Conservation (phyloP, 1,284 basidiomycete species). For the Microbotryomycetes sp. region DNA sequence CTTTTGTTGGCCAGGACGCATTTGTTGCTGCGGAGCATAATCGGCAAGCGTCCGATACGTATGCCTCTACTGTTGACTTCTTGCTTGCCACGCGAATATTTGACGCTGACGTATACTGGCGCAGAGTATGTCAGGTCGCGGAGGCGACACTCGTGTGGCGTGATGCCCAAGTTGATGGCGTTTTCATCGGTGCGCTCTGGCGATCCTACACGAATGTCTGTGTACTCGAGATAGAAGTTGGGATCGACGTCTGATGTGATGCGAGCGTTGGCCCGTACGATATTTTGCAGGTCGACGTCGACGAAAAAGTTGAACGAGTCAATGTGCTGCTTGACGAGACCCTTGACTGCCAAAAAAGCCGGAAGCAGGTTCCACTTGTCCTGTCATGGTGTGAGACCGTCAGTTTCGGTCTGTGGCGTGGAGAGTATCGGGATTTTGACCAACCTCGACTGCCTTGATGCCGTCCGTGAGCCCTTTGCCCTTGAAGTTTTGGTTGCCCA, state of each 20-base stretch:
- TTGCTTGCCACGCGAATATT: constrained; percentile 87
- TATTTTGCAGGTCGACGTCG: constrained; percentile 93
- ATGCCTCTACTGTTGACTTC: constrained; percentile 78
- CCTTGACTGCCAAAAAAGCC: constrained; percentile 91
- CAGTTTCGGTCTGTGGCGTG: no score
- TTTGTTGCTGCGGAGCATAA: constrained; percentile 95
- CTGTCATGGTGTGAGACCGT: constrained; percentile 51
- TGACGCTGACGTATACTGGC: constrained; percentile 88
- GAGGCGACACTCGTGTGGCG: constrained; percentile 94
- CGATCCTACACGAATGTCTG: constrained; percentile 84
- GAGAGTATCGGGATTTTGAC: no score
- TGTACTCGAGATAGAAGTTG: constrained; percentile 94
- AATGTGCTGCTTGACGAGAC: constrained; percentile 98
- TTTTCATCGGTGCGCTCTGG: constrained; percentile 82
- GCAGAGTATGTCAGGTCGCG: constrained; percentile 95
- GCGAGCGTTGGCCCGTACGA: constrained; percentile 85
- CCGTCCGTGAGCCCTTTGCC: constrained; percentile 45
- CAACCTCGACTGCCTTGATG: constrained; percentile 50
- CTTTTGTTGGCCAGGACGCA: constrained; percentile 74
- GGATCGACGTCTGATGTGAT: constrained; percentile 96
- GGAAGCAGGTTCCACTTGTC: constrained; percentile 96
- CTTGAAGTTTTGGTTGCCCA: constrained; percentile 39
- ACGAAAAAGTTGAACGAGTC: constrained; percentile 99
- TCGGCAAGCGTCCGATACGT: constrained; percentile 84
- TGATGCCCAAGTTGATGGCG: constrained; percentile 72